Evolutionary conservation across 73 alveolate species (phyloP), one percentile per base, ranked within the genome.

Genomic region (Tetrahymena malaccensis): DNA sequence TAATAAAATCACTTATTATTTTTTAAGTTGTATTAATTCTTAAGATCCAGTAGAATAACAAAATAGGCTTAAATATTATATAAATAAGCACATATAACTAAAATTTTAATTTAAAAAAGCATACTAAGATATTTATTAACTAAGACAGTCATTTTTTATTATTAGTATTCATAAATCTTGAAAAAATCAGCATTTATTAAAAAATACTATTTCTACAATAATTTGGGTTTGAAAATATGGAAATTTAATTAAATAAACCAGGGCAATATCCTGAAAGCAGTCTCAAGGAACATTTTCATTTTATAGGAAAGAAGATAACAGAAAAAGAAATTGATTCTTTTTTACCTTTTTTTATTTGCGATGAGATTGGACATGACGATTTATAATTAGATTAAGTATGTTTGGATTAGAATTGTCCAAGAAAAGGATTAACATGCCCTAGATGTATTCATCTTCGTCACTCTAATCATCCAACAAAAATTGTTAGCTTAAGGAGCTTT

Each of bases 341-440:
- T 93, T 43, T 95, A 22, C 97, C 97, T 1, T 95, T 95, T 43
- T 95, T 95, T 85, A 94, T 89, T 85, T 95, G 97, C 37, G 97
- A 95, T 56, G 97, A 95, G 84, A 94, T 94, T 34, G 97, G 97
- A 37, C 97, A 95, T 89, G 44, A 95, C 16, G 97, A 94, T 31
- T 85, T 85, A 85, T 89, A 94, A 40, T 58, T 95, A 43, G 97
- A 95, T 89, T 22, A 95, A 40, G 97, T 95, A 15, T 95, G 97
- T 85, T 93, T 95, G 31, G 97, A 95, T 95, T 95, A 93, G 0
- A 94, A 95, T 34, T 95, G 97, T 85, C 37, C 93, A 38, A 55
- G 84, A 22, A 95, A 95, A 93, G 97, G 97, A 95, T 84, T 95
- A 22, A 85, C 95, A 33, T 95, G 97, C 89, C 95, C 94, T 43